Percentiles rank a stretch among this genome's conserved stretches.
These are phyloP conservation scores for Chlorella sp. DNA, from an alignment of 139 green algal genomes.

Conservation along the genomic window DNA sequence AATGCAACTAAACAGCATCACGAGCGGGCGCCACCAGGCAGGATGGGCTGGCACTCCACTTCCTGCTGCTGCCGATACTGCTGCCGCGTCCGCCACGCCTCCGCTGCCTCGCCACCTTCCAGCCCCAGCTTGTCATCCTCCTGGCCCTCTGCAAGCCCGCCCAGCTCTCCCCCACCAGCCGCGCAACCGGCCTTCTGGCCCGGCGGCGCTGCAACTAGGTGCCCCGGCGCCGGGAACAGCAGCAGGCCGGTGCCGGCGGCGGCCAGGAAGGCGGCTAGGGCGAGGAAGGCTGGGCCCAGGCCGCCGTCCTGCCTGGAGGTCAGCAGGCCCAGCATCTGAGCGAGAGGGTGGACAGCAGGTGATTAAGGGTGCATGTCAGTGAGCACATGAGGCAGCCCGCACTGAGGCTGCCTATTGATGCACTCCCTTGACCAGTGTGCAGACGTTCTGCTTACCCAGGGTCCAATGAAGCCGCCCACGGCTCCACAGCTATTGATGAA, in stretches of 20 bases:
- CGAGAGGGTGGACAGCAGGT: no score
- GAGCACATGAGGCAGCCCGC: no score
- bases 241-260: constrained; percentile 37
- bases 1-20: no score
- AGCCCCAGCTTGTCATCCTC: background rate
- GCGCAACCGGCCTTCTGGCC: no score
- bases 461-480: constrained; percentile 49
- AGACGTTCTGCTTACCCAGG: background rate
- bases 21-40: background rate
- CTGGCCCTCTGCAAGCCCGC: background rate
- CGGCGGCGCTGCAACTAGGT: background rate
- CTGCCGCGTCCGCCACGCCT: background rate
- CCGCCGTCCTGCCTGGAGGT: constrained; percentile 19
- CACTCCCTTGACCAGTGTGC: no score
- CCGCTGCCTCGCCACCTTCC: background rate
- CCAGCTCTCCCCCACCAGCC: background rate
- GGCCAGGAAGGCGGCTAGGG: constrained; percentile 29
- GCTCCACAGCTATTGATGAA: constrained; percentile 55
- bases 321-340: constrained; percentile 35
- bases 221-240: constrained; percentile 28
- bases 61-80: background rate
- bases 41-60: constrained; percentile 22
- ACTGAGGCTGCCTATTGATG: no score
- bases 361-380: no score
- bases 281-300: constrained; percentile 36